Base-by-base conservation (phyloP, 306 rosid species). In the Glycine latifolia region DNA sequence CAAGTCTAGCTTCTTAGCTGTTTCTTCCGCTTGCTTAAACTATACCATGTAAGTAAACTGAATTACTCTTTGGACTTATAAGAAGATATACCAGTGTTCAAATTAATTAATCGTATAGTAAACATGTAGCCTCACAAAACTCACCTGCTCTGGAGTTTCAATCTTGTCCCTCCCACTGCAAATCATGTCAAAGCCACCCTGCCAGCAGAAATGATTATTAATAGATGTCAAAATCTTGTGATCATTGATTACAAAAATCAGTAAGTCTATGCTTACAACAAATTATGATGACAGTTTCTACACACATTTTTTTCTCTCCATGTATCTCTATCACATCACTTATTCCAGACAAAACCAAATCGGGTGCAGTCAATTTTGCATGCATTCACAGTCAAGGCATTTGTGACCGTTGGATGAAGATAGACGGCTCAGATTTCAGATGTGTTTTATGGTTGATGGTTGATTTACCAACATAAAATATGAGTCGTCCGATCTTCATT, bases 181-280 rank as follows among this genome's bases (percentile, higher is more conserved):
- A 71, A 96, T 96, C 97, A 96, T 96, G 88, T 96, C 99, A 87
- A 96, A 96, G 47, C 99, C 99, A 78, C 99, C 99, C 98, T 96
- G 90, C 65, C 77, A 81, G 86, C 70, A 9, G 60, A 87, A 82
- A 79, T n/a, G 0, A 4, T 73, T 4, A 71, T 14, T 10, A 65
- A 54, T 58, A 82, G 65, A 70, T n/a, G 52, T 58, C 69, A 83
- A 39, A 46, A 75, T 67, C 62, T 13, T 8, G 26, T 62, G 33
- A 70, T 15, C 13, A 56, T 20, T 79, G 14, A 62, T 52, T 55
- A 8, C 5, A 13, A 9, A 20, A 46, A 41, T 69, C 3, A 44
- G 10, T 13, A 37, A 65, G 14, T 48, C 3, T 37, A 65, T 8
- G 7, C 71, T 14, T 37, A 37, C 48, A 65, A 39, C 49, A 65